Evolutionary conservation across 1,139 yeast species (phyloP).

Genomic region (Zygoascus sp.): DNA sequence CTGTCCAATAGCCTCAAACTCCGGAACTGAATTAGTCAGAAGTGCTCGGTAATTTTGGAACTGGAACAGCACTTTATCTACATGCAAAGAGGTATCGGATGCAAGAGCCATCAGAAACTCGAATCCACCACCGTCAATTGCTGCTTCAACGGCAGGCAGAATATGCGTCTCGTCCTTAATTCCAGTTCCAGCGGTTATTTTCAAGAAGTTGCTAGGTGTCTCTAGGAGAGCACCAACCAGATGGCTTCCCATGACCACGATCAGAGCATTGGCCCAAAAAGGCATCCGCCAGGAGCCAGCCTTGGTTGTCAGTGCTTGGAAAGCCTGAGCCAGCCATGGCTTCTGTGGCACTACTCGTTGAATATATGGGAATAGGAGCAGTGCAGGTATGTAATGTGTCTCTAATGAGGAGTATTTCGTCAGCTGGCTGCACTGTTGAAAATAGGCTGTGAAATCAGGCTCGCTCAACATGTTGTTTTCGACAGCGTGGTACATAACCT

Average conservation of each 20-base stretch:
- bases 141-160: conserved; percentile 42
- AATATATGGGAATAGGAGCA: conserved; percentile 20
- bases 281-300: conserved; percentile 28
- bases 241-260: conserved; percentile 56
- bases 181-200: neutral
- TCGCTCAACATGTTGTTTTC: conserved; percentile 28
- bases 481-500: conserved; percentile 41
- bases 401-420: conserved; percentile 58
- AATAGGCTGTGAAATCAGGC: conserved; percentile 42
- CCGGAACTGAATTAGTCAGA: conserved; percentile 6
- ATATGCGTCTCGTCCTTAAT: neutral
- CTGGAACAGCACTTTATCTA: conserved; percentile 2
- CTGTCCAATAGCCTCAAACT: conserved; percentile 15
- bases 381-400: conserved; percentile 63
- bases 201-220: conserved; percentile 24
- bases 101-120: conserved; percentile 71
- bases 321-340: conserved; percentile 17
- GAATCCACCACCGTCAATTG: conserved; percentile 66
- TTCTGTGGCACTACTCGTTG: conserved; percentile 11
- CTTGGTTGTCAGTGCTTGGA: conserved; percentile 13
- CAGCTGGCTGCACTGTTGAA: conserved; percentile 42
- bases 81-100: conserved; percentile 49
- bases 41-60: conserved; percentile 16
- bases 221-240: conserved; percentile 71
- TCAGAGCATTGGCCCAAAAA: conserved; percentile 50